phyloP scores from a whole-genome alignment of 345 rosid genomes.

The Gossypium herbaceum region DNA sequence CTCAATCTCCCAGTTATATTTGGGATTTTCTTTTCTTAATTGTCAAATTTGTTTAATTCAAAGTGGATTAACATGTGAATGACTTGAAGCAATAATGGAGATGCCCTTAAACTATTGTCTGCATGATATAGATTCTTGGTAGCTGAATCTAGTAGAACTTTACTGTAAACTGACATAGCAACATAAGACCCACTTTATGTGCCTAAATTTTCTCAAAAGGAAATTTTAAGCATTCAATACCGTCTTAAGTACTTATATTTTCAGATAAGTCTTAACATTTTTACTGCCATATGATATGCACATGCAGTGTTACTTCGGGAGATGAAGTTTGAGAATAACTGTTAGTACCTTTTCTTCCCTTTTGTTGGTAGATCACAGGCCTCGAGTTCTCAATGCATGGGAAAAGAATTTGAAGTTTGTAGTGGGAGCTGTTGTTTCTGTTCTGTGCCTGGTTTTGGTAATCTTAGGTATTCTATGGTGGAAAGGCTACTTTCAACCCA shows the following conservation, averaged over 20 bases:
- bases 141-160: not conserved
- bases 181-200: not conserved
- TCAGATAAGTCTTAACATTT: too few species aligned
- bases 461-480: conserved; percentile 18
- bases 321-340: not conserved
- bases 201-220: not conserved
- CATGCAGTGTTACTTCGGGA: not conserved
- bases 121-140: not conserved
- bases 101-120: not conserved
- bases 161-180: not conserved
- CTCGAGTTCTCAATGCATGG: conserved; percentile 7
- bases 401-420: conserved; percentile 5
- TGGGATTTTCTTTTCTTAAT: not conserved
- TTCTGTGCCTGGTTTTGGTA: conserved; percentile 11
- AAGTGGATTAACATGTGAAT: not conserved
- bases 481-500: conserved; percentile 12
- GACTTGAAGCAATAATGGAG: not conserved
- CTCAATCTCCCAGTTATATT: not conserved
- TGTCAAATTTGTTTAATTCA: not conserved
- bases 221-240: not conserved
- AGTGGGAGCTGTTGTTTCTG: conserved; percentile 19
- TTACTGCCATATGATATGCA: not conserved
- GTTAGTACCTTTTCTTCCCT: not conserved
- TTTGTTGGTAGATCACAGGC: conserved; percentile 13
- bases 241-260: not conserved